A percentile compares a stretch with the other conserved stretches of the same genome.
Evolutionary conservation across 2,329 filamentous ascomycete genomes (phyloP).

Genomic region (Alternaria rosae): DNA sequence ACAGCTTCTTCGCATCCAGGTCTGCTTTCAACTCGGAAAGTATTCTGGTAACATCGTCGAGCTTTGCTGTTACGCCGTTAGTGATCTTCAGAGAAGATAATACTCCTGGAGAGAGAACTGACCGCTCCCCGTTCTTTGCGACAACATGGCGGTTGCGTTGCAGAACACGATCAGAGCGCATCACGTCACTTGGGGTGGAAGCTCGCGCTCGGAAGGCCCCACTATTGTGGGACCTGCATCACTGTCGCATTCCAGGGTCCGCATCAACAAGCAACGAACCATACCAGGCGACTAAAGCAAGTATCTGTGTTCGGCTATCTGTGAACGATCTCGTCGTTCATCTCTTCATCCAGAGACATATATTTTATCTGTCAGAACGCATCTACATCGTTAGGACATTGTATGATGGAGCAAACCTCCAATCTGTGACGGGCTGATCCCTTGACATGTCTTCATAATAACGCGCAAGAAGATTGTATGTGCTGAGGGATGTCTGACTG

Average conservation of each 20-base stretch:
- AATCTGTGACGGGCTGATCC: neutral
- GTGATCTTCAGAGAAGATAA: constrained; percentile 3
- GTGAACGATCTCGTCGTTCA: neutral
- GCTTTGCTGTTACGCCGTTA: constrained; percentile 62
- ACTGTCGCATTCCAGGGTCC: constrained; percentile 8
- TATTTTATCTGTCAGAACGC: too few relatives aligned
- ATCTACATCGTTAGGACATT: too few relatives aligned
- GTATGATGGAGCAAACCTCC: too few relatives aligned
- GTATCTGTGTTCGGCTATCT: neutral
- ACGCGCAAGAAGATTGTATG: neutral
- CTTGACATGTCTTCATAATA: neutral
- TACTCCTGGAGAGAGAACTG: neutral
- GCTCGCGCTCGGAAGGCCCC: constrained; percentile 16
- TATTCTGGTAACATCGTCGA: constrained; percentile 71
- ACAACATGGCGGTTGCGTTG: constrained; percentile 5
- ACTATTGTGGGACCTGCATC: constrained; percentile 13
- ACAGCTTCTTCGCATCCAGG: constrained; percentile 65
- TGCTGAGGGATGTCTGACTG: neutral
- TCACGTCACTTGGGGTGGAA: constrained; percentile 4
- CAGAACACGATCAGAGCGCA: neutral
- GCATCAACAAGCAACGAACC: constrained; percentile 1
- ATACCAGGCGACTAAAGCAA: neutral
- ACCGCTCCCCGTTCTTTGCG: constrained; percentile 33
- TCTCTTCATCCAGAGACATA: too few relatives aligned
- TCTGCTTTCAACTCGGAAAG: constrained; percentile 69